Base-by-base conservation (phyloP, 1,139 yeast genomes). In the Geotrichum europaeum region DNA sequence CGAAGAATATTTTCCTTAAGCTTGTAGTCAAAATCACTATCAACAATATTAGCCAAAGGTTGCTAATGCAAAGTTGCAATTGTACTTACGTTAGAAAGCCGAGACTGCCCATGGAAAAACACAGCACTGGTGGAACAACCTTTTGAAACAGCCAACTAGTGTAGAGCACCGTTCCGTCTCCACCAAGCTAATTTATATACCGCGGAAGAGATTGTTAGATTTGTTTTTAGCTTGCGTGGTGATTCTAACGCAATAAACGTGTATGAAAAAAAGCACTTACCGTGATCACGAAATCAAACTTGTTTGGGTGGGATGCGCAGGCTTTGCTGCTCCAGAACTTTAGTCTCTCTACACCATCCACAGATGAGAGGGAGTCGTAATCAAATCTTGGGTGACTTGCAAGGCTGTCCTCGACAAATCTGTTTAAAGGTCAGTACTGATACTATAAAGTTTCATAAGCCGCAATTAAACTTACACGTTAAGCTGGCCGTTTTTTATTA, bases 161-260 rank as follows among this genome's bases (percentile, higher is more conserved):
- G 72, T 85, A 89, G 36, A 90, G 75, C 56, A 89, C 91, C 0
- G 97, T 90, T 3, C 96, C 97, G 71, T 90, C 97, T 3, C 97
- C 97, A 24, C 97, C 97, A 52, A 89, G 72, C 63, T 65, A 57
- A 40, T 53, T 50, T 6, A 73, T 62, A n/a, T n/a, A 40, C 9
- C 5, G 18, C 10, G 4, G 13, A n/a, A 40, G 5, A 18, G 20
- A 1, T 5, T n/a, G 47, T 40, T 40, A 40, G 47, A n/a, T 40
- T 40, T 15, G 2, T 4, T n/a, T 7, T 40, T 22, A 4, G 22
- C 47, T n/a, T 13, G 40, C n/a, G 32, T 4, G 1, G 32, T 2
- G 32, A 28, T 28, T 28, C 32, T 28, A 28, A 28, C 32, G 9
- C 10, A 28, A 28, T 7, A 4, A 28, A 7, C 32, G 9, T 28